Conservation (phyloP, 805 yeast genomes). For the Suhomyces faveliae region DNA sequence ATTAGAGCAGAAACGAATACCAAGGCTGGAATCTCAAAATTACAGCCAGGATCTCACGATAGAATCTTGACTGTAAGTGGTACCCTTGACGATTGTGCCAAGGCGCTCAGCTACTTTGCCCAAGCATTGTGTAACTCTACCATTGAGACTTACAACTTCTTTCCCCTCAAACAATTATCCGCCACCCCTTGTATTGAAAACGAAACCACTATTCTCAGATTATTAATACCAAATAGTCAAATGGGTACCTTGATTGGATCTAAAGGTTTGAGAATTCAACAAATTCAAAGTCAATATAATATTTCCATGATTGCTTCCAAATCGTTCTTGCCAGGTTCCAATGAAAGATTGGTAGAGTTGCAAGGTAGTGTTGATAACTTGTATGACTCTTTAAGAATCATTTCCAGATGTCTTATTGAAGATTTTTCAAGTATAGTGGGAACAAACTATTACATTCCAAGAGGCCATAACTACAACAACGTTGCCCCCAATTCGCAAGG, state of each 20-base stretch:
- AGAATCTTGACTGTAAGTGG: constrained; percentile 81
- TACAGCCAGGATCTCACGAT: constrained; percentile 77
- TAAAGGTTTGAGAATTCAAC: constrained; percentile 76
- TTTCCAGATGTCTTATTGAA: constrained; percentile 70
- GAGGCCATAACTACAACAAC: constrained; percentile 16
- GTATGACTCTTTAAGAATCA: constrained; percentile 52
- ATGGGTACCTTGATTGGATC: constrained; percentile 89
- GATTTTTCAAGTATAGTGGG: constrained; percentile 68
- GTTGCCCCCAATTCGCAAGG: neutral
- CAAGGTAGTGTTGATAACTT: constrained; percentile 74
- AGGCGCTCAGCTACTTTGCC: constrained; percentile 69
- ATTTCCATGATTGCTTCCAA: constrained; percentile 88
- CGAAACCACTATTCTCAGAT: constrained; percentile 56
- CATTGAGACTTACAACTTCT: constrained; percentile 45
- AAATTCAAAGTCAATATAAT: constrained; percentile 63
- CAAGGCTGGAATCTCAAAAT: constrained; percentile 83
- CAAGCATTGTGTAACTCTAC: constrained; percentile 54
- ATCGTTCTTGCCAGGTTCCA: constrained; percentile 74
- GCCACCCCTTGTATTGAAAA: constrained; percentile 52
- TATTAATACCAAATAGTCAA: constrained; percentile 78
- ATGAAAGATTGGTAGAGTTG: constrained; percentile 82
- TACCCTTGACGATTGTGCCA: constrained; percentile 62
- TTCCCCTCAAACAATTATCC: constrained; percentile 60
- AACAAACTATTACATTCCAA: constrained; percentile 62
- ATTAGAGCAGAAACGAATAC: constrained; percentile 74